Conservation (phyloP, 2,329 filamentous ascomycete genomes). For the Hypoxylon sp. region DNA sequence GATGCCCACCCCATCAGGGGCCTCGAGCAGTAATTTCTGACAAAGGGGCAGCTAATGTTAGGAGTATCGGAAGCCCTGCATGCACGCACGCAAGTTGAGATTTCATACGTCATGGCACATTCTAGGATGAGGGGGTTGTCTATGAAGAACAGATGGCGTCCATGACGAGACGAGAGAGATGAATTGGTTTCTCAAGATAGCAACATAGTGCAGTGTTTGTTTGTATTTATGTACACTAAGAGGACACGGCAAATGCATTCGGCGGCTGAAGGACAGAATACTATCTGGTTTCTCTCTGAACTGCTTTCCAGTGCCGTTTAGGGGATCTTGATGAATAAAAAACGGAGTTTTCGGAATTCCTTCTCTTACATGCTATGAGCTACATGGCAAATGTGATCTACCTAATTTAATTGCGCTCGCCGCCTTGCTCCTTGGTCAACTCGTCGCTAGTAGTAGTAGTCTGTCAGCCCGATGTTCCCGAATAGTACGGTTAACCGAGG, state of each 20-base stretch:
- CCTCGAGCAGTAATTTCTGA: not conserved
- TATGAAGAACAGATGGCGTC: too few relatives aligned
- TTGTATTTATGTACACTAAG: conserved; percentile 46
- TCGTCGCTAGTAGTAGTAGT: conserved; percentile 68
- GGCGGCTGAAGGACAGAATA: conserved; percentile 30
- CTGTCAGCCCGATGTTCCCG: conserved; percentile 4
- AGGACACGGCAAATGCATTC: conserved; percentile 33
- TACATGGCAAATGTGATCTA: not conserved
- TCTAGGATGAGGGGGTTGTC: conserved; percentile 6
- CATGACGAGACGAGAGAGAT: conserved; percentile 28
- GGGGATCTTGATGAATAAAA: conserved; percentile 7
- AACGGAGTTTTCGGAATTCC: conserved; percentile 17
- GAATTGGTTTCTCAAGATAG: conserved; percentile 33
- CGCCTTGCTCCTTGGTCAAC: conserved; percentile 75
- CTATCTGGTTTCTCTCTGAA: conserved; percentile 15
- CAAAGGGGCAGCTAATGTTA: conserved; percentile 11
- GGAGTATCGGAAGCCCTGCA: conserved; percentile 17
- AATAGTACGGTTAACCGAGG: not conserved
- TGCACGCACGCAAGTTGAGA: conserved; percentile 18
- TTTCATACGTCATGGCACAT: conserved; percentile 13
- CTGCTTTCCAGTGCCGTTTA: conserved; percentile 15
- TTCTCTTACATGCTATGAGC: conserved; percentile 19
- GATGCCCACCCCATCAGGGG: too few relatives aligned
- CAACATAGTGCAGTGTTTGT: conserved; percentile 20
- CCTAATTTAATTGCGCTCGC: conserved; percentile 66